Evolutionary conservation across 2,329 filamentous ascomycete genomes (phyloP).

Genomic region (Neofusicoccum kwambonambiense): DNA sequence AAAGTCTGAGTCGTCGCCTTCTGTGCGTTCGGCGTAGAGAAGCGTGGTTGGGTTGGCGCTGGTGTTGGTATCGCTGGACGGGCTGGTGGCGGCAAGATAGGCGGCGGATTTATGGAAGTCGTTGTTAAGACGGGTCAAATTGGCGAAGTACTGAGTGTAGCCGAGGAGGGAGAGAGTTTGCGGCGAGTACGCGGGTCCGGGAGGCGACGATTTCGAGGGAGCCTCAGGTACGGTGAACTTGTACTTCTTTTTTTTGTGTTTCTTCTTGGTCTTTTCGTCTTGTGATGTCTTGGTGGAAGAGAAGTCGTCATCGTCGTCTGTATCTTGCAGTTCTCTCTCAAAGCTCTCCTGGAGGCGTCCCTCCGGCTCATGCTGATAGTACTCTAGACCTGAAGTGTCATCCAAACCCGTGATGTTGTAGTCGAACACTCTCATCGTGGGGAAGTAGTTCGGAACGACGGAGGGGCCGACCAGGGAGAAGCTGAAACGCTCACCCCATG

Average conservation of each 20-base stretch:
- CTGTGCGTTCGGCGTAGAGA: conserved; percentile 21
- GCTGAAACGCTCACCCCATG: conserved; percentile 81
- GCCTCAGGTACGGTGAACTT: conserved; percentile 61
- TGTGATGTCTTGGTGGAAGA: conserved; percentile 40
- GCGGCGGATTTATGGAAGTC: conserved; percentile 46
- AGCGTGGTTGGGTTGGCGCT: background rate
- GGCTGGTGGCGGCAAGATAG: conserved; percentile 21
- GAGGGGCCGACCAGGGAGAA: conserved; percentile 80
- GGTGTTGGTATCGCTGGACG: conserved; percentile 19
- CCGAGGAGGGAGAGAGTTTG: conserved; percentile 77
- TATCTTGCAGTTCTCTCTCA: conserved; percentile 23
- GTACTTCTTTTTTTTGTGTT: conserved; percentile 38
- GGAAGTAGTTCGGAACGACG: conserved; percentile 89
- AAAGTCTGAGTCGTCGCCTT: conserved; percentile 28
- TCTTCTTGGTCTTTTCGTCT: conserved; percentile 50
- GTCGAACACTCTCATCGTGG: conserved; percentile 83
- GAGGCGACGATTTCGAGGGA: conserved; percentile 69
- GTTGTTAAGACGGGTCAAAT: conserved; percentile 87
- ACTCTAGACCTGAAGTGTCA: conserved; percentile 2
- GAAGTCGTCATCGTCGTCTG: conserved; percentile 35
- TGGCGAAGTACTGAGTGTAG: conserved; percentile 90
- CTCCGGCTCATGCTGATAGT: conserved; percentile 30
- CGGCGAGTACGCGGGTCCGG: conserved; percentile 85
- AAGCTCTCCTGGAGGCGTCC: conserved; percentile 24
- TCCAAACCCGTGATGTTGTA: conserved; percentile 87